Evolutionary conservation across 805 yeast species (phyloP), one percentile per base, ranked within the genome.

Genomic region (Candida parachauliodes): DNA sequence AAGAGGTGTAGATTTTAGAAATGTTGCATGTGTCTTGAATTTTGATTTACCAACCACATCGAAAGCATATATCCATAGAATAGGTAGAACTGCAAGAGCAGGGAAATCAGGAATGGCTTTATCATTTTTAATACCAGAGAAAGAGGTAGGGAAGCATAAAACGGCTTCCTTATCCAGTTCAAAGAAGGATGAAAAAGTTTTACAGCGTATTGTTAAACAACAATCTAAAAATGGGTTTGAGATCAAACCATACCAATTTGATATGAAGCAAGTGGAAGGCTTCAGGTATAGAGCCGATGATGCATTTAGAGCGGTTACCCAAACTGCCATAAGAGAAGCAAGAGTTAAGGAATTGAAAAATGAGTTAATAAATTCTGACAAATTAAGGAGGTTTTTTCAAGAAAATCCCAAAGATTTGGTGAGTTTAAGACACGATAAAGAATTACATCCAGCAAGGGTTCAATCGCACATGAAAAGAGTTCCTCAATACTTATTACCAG

Each of bases 1-100:
- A 18, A 78, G 98, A 60, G 98, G 98, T 54, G 94, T 93, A 27
- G 98, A 93, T 63, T 93, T 93, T 71, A 81, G 77, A 51, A 91
- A 93, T 52, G 98, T 93, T 42, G 93, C 97, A 7, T 93, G 98
- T 66, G 98, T 93, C 6, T 68, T 93, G 47, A 93, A 93, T 62
- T 93, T 93, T 59, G 98, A 93, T 57, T 68, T 93, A 50, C 98
- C 98, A 28, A 76, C 86, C 3, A 80, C 94, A 8, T 81, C 97
- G 4, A 84, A 83, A 55, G 78, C 95, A 2, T 93, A 93, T 56
- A 81, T 88, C 21, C 98, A 93, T 61, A 77, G 98, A 57, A 77
- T 93, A 25, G 98, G 98, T 36, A 80, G 98, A 68, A 93, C 98
- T 4, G 98, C 98, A 4, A 80, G 98, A 64, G 98, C 96, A 6